Evolutionary conservation across 805 yeast genomes (phyloP).

Genomic region (Pichia membranifaciens): DNA sequence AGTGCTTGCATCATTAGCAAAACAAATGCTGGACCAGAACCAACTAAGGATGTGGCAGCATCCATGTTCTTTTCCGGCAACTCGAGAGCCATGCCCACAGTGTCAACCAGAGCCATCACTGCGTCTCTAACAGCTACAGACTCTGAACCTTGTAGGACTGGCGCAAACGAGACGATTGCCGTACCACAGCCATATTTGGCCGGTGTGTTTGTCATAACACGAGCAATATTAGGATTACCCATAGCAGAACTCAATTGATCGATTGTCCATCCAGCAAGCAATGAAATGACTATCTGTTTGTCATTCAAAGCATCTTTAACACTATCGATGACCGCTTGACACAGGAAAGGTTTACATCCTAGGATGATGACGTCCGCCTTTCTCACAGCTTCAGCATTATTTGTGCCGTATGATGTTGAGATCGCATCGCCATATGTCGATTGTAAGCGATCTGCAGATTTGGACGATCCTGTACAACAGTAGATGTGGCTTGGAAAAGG

Average conservation of each 20-base stretch:
- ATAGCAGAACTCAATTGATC: slow-evolving; percentile 44
- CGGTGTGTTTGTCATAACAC: slow-evolving; percentile 99
- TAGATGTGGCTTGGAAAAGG: slow-evolving; percentile 67
- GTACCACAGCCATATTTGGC: slow-evolving; percentile 90
- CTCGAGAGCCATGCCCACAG: slow-evolving; percentile 62
- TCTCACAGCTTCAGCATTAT: slow-evolving; percentile 54
- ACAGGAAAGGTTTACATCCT: slow-evolving; percentile 86
- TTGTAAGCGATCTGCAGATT: slow-evolving; percentile 44
- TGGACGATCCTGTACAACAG: slow-evolving; percentile 64
- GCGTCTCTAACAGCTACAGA: slow-evolving; percentile 42
- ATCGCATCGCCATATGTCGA: slow-evolving; percentile 47
- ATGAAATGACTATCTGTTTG: slow-evolving; percentile 49
- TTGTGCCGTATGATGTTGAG: slow-evolving; percentile 42
- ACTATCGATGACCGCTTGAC: slow-evolving; percentile 48
- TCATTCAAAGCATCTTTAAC: slow-evolving; percentile 40
- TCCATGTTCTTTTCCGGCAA: slow-evolving; percentile 92
- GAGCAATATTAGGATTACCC: slow-evolving; percentile 57
- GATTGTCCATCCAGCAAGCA: slow-evolving; percentile 91
- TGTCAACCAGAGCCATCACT: slow-evolving; percentile 48
- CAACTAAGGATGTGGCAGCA: slow-evolving; percentile 90
- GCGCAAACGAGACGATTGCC: slow-evolving; percentile 81
- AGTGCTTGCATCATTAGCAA: slow-evolving; percentile 84
- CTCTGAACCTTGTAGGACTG: slow-evolving; percentile 17
- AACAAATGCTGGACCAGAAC: slow-evolving; percentile 95
- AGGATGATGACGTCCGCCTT: slow-evolving; percentile 66